These are phyloP conservation scores for Colletotrichum viniferum DNA, from an alignment of 2,329 filamentous ascomycete genomes.

Conservation along the genomic window DNA sequence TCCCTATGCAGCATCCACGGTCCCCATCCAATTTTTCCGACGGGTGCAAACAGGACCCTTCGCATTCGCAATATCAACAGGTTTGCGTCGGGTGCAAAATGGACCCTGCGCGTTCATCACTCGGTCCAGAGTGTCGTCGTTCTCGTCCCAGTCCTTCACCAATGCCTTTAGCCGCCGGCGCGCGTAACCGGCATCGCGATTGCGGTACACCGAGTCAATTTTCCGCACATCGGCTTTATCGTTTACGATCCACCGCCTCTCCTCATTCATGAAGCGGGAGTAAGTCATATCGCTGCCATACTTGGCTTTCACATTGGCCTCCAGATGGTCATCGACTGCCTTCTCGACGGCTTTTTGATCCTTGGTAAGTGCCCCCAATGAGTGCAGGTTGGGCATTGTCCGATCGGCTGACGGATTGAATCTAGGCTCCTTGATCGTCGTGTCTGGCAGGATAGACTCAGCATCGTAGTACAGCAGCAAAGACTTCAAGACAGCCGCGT, in stretches of 20 bases:
- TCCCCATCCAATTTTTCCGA: neutral
- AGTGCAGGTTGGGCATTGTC: slow-evolving; percentile 7
- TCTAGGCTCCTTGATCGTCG: slow-evolving; percentile 21
- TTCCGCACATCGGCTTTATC: slow-evolving; percentile 43
- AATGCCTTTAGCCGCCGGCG: slow-evolving; percentile 37
- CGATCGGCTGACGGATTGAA: slow-evolving; percentile 31
- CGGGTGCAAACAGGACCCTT: slow-evolving; percentile 30
- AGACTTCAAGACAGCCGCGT: slow-evolving; percentile 31
- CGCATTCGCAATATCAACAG: slow-evolving; percentile 24
- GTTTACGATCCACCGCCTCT: slow-evolving; percentile 43
- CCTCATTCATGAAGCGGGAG: slow-evolving; percentile 35
- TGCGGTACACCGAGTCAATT: slow-evolving; percentile 49
- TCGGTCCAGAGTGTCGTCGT: slow-evolving; percentile 39
- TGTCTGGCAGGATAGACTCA: slow-evolving; percentile 38
- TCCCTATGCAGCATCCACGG: neutral
- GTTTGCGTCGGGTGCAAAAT: slow-evolving; percentile 24
- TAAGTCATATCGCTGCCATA: slow-evolving; percentile 36
- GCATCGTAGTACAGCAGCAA: slow-evolving; percentile 42
- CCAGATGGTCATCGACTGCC: slow-evolving; percentile 33
- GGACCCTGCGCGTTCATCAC: slow-evolving; percentile 36
- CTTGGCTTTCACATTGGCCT: slow-evolving; percentile 32
- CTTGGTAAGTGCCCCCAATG: neutral
- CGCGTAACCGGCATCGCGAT: slow-evolving; percentile 41
- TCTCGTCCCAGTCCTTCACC: slow-evolving; percentile 44
- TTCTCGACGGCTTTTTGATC: slow-evolving; percentile 25